Base-by-base conservation (phyloP, 352 stramenopile species). In the Globisporangium paroecandrum region DNA sequence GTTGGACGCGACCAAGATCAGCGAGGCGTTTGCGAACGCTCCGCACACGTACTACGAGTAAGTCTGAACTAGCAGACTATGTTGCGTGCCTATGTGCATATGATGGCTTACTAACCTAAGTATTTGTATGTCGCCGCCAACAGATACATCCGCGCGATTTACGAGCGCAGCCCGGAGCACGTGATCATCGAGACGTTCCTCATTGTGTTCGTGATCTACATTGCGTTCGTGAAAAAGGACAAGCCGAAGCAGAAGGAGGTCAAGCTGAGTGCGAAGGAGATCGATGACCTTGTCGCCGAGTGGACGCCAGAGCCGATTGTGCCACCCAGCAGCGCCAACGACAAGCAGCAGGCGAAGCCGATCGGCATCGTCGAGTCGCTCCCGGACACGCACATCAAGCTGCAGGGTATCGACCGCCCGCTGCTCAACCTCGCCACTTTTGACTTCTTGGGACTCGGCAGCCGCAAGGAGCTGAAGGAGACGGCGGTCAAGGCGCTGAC, bases 141-240 rank as follows among this genome's bases (percentile, higher is more conserved):
- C 63, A 84, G 77, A 56, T 89, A 94, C 74, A 92, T 95, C 53
- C 82, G 70, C 72, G 81, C 79, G 64, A 91, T 95, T 69, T 95
- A 93, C 73, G 77, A 85, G 67, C 83, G 85, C 65, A 90, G 78
- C 58, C 96, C 96, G 3, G 80, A 98, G 66, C 97, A 99, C 72
- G 96, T 99, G 49, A 90, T 98, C 53, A 96, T 99, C 53, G 97
- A 99, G 87, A 99, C 97, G 38, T 92, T 98, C 29, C 79, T 99
- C n/a, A 97, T 99, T 53, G 77, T 93, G 24, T 98, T 98, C 68
- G 94, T 99, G 58, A 72, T 99, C 27, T 98, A 97, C 79, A 93
- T 99, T 66, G 83, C 98, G 12, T 81, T 99, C 36, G 73, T 93
- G 58, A 94, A 94, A 76, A 85, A 84, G 38, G 83, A 89, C 68